Base-by-base conservation (phyloP, 2,329 filamentous ascomycete species). In the Penicillium sclerotigenum region DNA sequence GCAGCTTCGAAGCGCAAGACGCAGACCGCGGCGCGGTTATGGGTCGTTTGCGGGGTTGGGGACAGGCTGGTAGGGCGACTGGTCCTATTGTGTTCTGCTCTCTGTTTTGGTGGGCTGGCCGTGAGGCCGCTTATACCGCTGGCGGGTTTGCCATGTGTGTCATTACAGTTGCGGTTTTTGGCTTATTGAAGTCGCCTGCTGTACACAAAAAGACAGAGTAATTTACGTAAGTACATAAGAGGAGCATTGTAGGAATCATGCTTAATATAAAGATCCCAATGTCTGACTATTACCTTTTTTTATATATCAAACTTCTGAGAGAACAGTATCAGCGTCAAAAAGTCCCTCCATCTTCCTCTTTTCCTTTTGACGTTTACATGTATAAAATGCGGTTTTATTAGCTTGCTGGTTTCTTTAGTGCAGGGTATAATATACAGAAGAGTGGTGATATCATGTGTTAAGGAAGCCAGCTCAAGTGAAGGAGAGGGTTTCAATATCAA, bases 31-130 rank as follows among this genome's bases (percentile, higher is more conserved):
- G 94, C 3, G 87, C 87, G 45, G 95, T 96, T 69, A 77, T 99
- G 49, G 94, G 94, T 4, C 87, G 90, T 56, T 81, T 97, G 64
- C 82, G 94, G 28, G 85, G 83, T 63, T 87, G 83, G 72, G 93
- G 94, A 6, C 94, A 99, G 79, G 82, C 92, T 4, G 94, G 94
- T 3, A 83, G 94, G 33, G 91, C 92, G 0, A 73, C 96, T 11
- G 94, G 94, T 0, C 94, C 94, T 0, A 73, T 99, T 5, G 76
- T 96, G 34, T 99, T 99, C 71, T 97, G 94, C 59, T 91, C 90
- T 47, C 80, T 99, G 54, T 99, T 99, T 77, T 99, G 94, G 94
- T 99, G 94, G 94, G 92, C 91, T 7, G 94, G 94, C 0, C 81
- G 94, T 45, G 88, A 95, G 69, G 81, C 86, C 11, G 94, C 94